Conservation (phyloP, 2,329 filamentous ascomycete species). For the Colletotrichum lentis region DNA sequence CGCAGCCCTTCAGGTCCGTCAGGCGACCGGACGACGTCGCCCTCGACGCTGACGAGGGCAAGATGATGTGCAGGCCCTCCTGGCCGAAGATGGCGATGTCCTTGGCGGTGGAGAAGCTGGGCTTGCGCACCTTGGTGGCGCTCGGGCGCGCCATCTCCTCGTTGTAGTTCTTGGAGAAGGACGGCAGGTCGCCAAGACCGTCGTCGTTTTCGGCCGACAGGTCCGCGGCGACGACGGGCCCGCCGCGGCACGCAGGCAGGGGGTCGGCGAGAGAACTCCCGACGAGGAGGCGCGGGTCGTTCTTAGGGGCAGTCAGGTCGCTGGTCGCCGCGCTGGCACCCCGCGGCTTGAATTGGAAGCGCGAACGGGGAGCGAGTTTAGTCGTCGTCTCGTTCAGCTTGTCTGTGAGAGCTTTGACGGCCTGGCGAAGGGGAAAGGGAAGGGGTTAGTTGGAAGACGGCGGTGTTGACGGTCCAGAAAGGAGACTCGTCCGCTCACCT, state of each 20-base stretch:
- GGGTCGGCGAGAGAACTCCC: slow-evolving; percentile 25
- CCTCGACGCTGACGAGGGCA: slow-evolving; percentile 75
- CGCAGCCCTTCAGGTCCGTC: slow-evolving; percentile 72
- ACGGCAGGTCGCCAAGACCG: slow-evolving; percentile 50
- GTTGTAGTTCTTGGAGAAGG: slow-evolving; percentile 62
- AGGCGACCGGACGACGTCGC: slow-evolving; percentile 78
- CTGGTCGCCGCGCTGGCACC: slow-evolving; percentile 37
- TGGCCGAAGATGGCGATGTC: slow-evolving; percentile 74
- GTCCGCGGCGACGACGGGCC: slow-evolving; percentile 37
- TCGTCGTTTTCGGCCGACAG: slow-evolving; percentile 47
- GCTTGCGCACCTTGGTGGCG: slow-evolving; percentile 60
- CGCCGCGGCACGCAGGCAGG: slow-evolving; percentile 37
- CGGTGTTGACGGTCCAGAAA: no score
- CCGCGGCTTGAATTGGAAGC: slow-evolving; percentile 78
- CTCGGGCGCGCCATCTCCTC: slow-evolving; percentile 58
- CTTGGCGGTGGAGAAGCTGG: slow-evolving; percentile 69
- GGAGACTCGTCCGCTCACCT: slow-evolving; percentile 58
- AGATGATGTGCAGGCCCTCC: slow-evolving; percentile 74
- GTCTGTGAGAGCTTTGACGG: slow-evolving; percentile 82
- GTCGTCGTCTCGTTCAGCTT: slow-evolving; percentile 76
- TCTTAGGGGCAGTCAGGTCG: slow-evolving; percentile 51
- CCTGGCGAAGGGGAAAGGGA: slow-evolving; percentile 52
- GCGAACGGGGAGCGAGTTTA: slow-evolving; percentile 75
- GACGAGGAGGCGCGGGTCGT: slow-evolving; percentile 54
- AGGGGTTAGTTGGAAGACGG: background rate